These are phyloP conservation scores for Carpinus viminea DNA, from an alignment of 306 rosid genomes.

Conservation along the genomic window DNA sequence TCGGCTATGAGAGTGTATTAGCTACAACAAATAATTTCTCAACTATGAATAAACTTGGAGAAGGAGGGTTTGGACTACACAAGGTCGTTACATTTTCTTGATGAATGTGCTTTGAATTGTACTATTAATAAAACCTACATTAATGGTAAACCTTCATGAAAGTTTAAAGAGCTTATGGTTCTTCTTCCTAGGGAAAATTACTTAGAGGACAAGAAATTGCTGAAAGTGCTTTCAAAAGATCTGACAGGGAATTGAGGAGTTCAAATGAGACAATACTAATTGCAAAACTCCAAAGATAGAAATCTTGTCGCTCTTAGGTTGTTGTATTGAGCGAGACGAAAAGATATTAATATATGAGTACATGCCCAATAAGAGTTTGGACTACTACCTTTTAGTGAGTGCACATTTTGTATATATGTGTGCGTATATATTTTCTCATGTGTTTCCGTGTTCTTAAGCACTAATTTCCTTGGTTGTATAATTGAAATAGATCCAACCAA, in stretches of 20 bases:
- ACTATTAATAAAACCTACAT: no score
- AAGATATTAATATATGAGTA: background rate
- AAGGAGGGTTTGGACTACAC: no score
- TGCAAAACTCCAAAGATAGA: background rate
- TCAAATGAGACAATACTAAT: background rate
- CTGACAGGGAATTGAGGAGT: background rate
- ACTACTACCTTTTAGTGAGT: background rate
- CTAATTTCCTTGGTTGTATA: background rate
- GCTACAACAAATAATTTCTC: no score
- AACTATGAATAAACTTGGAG: no score
- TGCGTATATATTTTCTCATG: background rate
- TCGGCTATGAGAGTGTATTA: no score
- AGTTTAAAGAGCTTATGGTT: background rate
- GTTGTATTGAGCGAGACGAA: background rate
- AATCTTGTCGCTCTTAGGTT: background rate
- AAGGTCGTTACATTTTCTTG: no score
- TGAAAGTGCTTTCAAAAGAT: background rate
- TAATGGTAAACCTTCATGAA: background rate
- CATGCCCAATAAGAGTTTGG: background rate
- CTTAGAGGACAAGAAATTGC: background rate
- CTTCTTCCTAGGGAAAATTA: background rate
- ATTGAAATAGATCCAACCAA: background rate
- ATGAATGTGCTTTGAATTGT: no score
- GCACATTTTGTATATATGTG: background rate
- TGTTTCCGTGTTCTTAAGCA: no score